Conservation (phyloP, 805 yeast genomes). For the Komagataella populi region DNA sequence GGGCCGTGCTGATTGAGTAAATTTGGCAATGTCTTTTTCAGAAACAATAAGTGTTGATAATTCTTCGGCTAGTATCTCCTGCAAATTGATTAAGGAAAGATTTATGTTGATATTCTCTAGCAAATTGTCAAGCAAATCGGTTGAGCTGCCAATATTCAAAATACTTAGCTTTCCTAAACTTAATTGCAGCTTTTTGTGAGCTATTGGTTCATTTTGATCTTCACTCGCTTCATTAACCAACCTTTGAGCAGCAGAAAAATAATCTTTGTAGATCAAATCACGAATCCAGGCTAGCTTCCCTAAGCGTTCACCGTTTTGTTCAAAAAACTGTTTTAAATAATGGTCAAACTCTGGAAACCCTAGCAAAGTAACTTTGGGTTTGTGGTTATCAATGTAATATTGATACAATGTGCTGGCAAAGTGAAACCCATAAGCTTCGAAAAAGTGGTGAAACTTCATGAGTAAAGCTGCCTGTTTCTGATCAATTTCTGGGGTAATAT, state of each 20-base stretch:
- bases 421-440: conserved; percentile 47
- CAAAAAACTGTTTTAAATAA: conserved; percentile 38
- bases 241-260: conserved; percentile 31
- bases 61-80: conserved; percentile 5
- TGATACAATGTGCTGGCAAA: conserved; percentile 57
- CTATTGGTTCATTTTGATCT: conserved; percentile 25
- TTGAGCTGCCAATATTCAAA: conserved; percentile 22
- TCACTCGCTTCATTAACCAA: conserved; percentile 26
- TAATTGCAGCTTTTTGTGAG: conserved; percentile 39
- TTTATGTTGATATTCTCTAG: conserved; percentile 35
- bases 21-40: conserved; percentile 11
- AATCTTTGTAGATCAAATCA: conserved; percentile 38
- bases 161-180: conserved; percentile 63
- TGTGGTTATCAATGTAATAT: conserved; percentile 38
- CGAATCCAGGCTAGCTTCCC: conserved; percentile 62
- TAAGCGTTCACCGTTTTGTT: conserved; percentile 21
- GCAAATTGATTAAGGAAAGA: conserved; percentile 9
- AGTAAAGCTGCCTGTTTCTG: conserved; percentile 17
- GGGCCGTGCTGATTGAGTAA: conserved; percentile 4
- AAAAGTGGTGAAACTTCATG: conserved; percentile 29
- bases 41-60: conserved; percentile 11
- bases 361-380: conserved; percentile 37
- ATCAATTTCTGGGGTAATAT: conserved; percentile 8
- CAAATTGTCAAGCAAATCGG: conserved; percentile 10
- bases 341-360: conserved; percentile 40